Evolutionary conservation across 2,329 filamentous ascomycete genomes (phyloP), one percentile per base, ranked within the genome.

Genomic region (Cercospora sp.): DNA sequence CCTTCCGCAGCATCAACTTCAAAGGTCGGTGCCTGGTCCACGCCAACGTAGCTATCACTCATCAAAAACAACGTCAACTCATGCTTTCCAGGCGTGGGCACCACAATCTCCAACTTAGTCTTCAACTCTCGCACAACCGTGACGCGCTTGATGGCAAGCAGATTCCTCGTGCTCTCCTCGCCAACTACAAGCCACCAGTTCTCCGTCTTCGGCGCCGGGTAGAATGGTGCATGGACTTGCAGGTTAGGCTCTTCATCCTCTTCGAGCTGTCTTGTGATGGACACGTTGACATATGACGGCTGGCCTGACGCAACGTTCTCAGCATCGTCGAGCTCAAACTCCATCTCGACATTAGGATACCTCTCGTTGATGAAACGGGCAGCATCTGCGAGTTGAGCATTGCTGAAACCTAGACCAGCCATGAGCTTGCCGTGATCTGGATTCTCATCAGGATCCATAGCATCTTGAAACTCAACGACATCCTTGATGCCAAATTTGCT

Each of bases 131-230:
- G 87, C 48, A 89, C 91, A 71, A 99, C 90, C 1, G 94, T 96
- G 68, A 99, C 90, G 73, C 94, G 88, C 86, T 98, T 99, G 83
- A 98, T 97, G 2, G 92, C 94, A 67, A 98, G 84, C 70, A 99
- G 83, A 71, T 86, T 94, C 83, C 93, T 94, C 48, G 91, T 92
- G 79, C 88, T 91, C 82, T 97, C 93, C 74, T 98, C 94, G 31
- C 94, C 94, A 36, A 99, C 92, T 20, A 99, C 92, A 65, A 99
- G 83, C 95, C 95, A 99, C 94, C 94, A 99, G 78, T 95, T 97
- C 85, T 99, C 95, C 83, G 92, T 90, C 86, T 99, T 99, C 80
- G 91, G 90, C 60, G 80, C 84, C 0, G 95, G 94, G 78, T 95
- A 99, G 85, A 98, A 99, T 0, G 95, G 95, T 62, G 94, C 94